These are phyloP conservation scores for Macrolepiota albuminosa DNA, from an alignment of 768 basidiomycete species.

Conservation along the genomic window DNA sequence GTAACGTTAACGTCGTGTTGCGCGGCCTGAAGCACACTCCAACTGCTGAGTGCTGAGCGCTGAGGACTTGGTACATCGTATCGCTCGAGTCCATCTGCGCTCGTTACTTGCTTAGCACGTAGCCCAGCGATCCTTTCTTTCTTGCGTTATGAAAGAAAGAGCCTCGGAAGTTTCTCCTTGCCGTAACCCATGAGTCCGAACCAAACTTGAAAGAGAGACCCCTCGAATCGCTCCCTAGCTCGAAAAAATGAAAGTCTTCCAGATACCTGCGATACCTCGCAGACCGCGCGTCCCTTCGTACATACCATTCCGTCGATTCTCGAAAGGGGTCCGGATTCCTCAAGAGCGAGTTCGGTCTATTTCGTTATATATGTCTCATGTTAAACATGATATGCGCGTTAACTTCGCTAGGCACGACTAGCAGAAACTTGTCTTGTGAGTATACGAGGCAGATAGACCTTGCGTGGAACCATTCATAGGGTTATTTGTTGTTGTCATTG, in stretches of 20 bases:
- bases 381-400: background rate
- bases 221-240: slow-evolving; percentile 47
- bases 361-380: background rate
- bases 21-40: too few species aligned
- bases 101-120: background rate
- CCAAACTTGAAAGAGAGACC: slow-evolving; percentile 23
- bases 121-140: background rate
- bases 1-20: too few species aligned
- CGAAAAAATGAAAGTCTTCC: slow-evolving; percentile 29
- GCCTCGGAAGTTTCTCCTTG: background rate
- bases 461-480: too few species aligned
- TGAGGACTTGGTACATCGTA: too few species aligned
- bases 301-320: too few species aligned
- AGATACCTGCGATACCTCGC: slow-evolving; percentile 45
- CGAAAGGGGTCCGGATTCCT: slow-evolving; percentile 37
- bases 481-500: too few species aligned
- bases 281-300: slow-evolving; percentile 20
- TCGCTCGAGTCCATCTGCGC: background rate
- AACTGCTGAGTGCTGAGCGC: too few species aligned
- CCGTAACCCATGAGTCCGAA: background rate
- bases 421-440: slow-evolving; percentile 41
- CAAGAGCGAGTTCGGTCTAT: slow-evolving; percentile 58
- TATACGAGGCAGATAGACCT: slow-evolving; percentile 47
- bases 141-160: background rate
- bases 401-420: background rate